Evolutionary conservation across 371 early-diverging fungal species (phyloP).

Genomic region (Zancudomyces culisetae): DNA sequence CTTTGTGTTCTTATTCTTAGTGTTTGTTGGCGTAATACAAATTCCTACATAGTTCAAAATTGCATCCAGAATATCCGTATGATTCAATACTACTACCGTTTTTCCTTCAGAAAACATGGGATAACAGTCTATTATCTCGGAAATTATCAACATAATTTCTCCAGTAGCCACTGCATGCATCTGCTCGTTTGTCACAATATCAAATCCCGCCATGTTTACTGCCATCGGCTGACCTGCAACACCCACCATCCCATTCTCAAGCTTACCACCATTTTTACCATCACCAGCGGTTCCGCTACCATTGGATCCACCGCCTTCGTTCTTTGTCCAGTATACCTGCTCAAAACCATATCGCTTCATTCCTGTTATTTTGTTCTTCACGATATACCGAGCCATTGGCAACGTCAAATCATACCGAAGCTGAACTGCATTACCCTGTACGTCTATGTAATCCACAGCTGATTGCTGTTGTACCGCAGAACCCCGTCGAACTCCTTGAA

Average conservation of each 20-base stretch:
- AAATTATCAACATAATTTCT: constrained; percentile 68
- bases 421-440: constrained; percentile 62
- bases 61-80: constrained; percentile 19
- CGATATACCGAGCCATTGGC: constrained; percentile 74
- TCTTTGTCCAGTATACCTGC: constrained; percentile 55
- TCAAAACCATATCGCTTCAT: constrained; percentile 77
- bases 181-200: constrained; percentile 53
- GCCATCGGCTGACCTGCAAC: constrained; percentile 73
- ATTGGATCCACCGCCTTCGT: constrained; percentile 46
- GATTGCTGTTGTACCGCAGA: no score
- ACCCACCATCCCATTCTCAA: no score
- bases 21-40: neutral
- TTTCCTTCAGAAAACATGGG: constrained; percentile 34
- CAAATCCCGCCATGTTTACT: constrained; percentile 73
- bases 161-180: constrained; percentile 63
- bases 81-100: constrained; percentile 11
- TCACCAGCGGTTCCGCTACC: no score
- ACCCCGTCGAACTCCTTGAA: constrained; percentile 28
- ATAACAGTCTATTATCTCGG: constrained; percentile 61
- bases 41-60: constrained; percentile 10
- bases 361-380: constrained; percentile 45
- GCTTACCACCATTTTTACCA: no score
- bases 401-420: constrained; percentile 82
- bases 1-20: neutral
- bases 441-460: constrained; percentile 63